Percentiles rank a stretch among this genome's conserved stretches.
phyloP scores from a whole-genome alignment of 495 filamentous ascomycete genomes.

The Symbiotaphrina buchneri region DNA sequence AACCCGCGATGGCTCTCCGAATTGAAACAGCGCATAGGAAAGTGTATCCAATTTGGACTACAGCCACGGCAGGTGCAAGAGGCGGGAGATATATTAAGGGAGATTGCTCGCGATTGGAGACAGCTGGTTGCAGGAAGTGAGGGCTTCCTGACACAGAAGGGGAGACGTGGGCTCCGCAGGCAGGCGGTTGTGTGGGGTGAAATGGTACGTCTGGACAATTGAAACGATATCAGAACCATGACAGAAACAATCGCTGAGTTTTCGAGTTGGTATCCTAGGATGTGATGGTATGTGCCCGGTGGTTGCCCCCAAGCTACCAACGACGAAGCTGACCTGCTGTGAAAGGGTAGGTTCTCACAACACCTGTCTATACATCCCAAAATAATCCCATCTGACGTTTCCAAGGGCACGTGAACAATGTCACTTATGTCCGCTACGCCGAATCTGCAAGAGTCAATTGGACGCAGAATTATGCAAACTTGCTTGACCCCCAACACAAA shows the following conservation, averaged over 20 bases:
- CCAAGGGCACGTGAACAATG: constrained; percentile 72
- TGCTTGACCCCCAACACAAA: constrained; percentile 42
- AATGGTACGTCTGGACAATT: constrained; percentile 31
- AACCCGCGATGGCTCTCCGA: constrained; percentile 52
- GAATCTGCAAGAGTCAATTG: constrained; percentile 73
- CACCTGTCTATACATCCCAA: too few relatives aligned
- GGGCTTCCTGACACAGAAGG: constrained; percentile 51
- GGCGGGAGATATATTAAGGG: constrained; percentile 34
- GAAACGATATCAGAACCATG: too few relatives aligned
- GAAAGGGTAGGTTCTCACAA: too few relatives aligned
- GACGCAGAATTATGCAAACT: constrained; percentile 48
- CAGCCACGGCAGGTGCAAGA: constrained; percentile 30
- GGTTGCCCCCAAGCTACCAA: constrained; percentile 2
- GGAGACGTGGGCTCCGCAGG: constrained; percentile 40
- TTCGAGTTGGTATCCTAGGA: constrained; percentile 17
- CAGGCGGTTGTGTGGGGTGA: constrained; percentile 77
- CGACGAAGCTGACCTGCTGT: too few relatives aligned
- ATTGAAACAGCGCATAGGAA: constrained; percentile 50
- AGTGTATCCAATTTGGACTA: constrained; percentile 65
- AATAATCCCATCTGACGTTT: too few relatives aligned
- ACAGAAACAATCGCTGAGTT: neutral
- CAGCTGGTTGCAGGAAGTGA: constrained; percentile 54
- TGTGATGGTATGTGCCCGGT: constrained; percentile 24
- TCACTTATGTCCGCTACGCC: constrained; percentile 64
- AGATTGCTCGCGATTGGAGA: constrained; percentile 54